phyloP scores from a whole-genome alignment of 768 basidiomycete species.

The Podaxis rugospora region DNA sequence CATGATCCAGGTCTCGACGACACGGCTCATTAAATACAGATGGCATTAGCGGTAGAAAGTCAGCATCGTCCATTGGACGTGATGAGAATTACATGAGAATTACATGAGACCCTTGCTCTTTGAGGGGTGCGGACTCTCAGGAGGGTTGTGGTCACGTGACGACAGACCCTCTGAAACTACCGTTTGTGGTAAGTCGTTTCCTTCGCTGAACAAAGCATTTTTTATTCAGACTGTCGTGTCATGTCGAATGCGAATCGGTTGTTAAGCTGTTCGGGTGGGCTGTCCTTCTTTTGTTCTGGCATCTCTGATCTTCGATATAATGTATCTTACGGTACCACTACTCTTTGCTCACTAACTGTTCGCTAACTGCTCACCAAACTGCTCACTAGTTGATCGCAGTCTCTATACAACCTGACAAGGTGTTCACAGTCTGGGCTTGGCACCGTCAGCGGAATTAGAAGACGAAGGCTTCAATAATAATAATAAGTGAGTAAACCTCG shows the following conservation, averaged over 20 bases:
- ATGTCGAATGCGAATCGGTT: not conserved
- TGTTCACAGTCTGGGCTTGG: not conserved
- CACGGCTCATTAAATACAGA: not conserved
- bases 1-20: constrained; percentile 27
- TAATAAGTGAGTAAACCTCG: not conserved
- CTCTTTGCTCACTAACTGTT: not conserved
- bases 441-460: not conserved
- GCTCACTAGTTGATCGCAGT: not conserved
- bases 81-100: constrained; percentile 7
- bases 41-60: not conserved
- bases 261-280: not conserved
- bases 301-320: not conserved
- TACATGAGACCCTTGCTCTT: not conserved
- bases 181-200: not conserved
- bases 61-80: not conserved
- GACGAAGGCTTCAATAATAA: not conserved
- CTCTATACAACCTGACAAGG: not conserved
- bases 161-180: not conserved
- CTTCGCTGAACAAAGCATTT: not conserved
- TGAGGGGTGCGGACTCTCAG: not conserved
- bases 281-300: not conserved
- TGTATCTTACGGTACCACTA: not conserved
- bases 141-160: not conserved
- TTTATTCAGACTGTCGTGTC: not conserved
- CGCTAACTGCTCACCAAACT: not conserved